A percentile compares a stretch with the other conserved stretches of the same genome.
These are phyloP conservation scores for Xerocomus potaroensis DNA, from an alignment of 768 basidiomycete species.

Conservation along the genomic window DNA sequence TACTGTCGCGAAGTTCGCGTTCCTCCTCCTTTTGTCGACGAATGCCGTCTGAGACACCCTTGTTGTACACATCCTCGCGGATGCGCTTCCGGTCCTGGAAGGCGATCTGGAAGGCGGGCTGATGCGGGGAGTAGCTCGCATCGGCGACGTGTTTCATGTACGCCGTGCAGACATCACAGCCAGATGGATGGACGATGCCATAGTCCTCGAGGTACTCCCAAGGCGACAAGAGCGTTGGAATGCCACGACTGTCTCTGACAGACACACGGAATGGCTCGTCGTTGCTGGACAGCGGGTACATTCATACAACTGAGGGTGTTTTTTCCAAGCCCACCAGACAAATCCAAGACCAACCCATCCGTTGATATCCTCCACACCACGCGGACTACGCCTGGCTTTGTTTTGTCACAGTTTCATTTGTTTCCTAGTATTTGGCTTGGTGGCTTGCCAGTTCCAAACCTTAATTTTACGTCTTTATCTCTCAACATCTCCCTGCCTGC, in stretches of 20 bases:
- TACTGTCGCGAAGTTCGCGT: conserved; percentile 30
- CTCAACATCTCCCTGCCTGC: conserved; percentile 37
- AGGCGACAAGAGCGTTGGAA: conserved; percentile 32
- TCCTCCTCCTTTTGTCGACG: conserved; percentile 40
- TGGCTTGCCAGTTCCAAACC: conserved; percentile 31
- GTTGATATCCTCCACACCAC: conserved; percentile 28
- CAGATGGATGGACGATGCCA: conserved; percentile 38
- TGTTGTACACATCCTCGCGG: conserved; percentile 37
- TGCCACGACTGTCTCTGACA: conserved; percentile 29
- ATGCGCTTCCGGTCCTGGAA: conserved; percentile 36
- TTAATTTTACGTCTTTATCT: conserved; percentile 10
- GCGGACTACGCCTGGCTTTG: conserved; percentile 28
- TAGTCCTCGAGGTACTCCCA: conserved; percentile 40
- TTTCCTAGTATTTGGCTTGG: conserved; percentile 17
- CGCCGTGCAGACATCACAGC: conserved; percentile 34
- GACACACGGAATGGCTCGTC: conserved; percentile 30
- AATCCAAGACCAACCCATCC: background rate
- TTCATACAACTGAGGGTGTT: conserved; percentile 13
- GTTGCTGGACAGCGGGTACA: conserved; percentile 31
- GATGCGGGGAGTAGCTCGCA: conserved; percentile 35
- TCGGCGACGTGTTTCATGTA: conserved; percentile 41
- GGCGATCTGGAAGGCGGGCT: conserved; percentile 38
- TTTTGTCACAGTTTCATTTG: conserved; percentile 20
- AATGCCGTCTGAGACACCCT: conserved; percentile 37
- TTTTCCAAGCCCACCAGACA: background rate